Conservation (phyloP, 768 basidiomycete genomes). For the Boletus vinaceobasis region DNA sequence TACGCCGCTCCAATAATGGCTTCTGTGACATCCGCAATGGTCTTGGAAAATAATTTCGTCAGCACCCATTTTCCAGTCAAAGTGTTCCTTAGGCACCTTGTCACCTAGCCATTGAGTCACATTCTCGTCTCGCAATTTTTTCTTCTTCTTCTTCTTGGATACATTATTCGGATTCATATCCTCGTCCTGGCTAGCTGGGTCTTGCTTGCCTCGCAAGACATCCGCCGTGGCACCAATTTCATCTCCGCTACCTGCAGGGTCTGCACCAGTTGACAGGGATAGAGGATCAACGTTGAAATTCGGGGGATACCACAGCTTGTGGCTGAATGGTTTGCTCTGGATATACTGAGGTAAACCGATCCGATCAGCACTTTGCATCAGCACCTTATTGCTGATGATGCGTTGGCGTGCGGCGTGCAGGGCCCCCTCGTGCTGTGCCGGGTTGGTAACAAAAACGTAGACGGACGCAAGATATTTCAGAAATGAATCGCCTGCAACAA, state of each 20-base stretch:
- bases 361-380: constrained; percentile 53
- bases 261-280: constrained; percentile 9
- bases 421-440: constrained; percentile 59
- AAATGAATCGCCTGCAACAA: constrained; percentile 64
- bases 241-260: constrained; percentile 31
- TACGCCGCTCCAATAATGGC: constrained; percentile 83
- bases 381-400: constrained; percentile 71
- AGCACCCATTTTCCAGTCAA: constrained; percentile 4
- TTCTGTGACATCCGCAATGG: constrained; percentile 80
- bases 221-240: constrained; percentile 18
- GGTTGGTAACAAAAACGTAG: constrained; percentile 70
- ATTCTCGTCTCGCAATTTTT: constrained; percentile 38
- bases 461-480: constrained; percentile 75
- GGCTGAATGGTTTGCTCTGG: constrained; percentile 65
- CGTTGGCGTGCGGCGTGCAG: constrained; percentile 64
- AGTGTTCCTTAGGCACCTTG: constrained; percentile 48
- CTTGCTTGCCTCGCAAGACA: constrained; percentile 8
- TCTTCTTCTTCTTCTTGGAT: constrained; percentile 46
- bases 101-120: constrained; percentile 64
- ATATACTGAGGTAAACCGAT: constrained; percentile 70
- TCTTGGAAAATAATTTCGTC: constrained; percentile 39
- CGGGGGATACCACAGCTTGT: constrained; percentile 65
- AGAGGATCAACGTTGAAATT: constrained; percentile 33
- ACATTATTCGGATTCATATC: constrained; percentile 3
- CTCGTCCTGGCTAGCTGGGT: constrained; percentile 12